Evolutionary conservation across 345 rosid species (phyloP).

Genomic region (Sisymbrium irio): DNA sequence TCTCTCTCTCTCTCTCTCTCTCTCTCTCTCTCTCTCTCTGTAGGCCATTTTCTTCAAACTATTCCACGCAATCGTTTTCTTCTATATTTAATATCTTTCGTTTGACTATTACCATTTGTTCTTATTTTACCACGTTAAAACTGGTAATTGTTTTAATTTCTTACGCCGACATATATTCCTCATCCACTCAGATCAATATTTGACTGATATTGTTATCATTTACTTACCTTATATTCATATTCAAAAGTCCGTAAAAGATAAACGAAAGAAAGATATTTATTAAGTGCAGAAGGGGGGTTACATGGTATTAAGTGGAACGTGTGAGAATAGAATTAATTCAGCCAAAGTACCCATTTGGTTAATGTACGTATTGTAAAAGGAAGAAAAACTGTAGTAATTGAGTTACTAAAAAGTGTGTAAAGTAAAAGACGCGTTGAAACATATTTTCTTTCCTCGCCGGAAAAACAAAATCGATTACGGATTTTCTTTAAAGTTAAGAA

Average conservation of each 20-base stretch:
- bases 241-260: neutral
- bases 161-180: constrained; percentile 15
- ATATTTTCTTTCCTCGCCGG: neutral
- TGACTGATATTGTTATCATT: neutral
- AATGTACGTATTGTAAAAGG: neutral
- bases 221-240: neutral
- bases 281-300: neutral
- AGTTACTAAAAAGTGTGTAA: neutral
- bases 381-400: neutral
- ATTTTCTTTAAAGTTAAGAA: constrained; percentile 39
- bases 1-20: too few species aligned
- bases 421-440: constrained; percentile 19
- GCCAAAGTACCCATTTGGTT: neutral
- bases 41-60: too few species aligned
- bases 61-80: neutral
- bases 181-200: neutral
- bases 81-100: neutral
- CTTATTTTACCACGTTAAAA: neutral
- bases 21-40: too few species aligned
- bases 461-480: constrained; percentile 9
- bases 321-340: neutral
- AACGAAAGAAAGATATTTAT: neutral
- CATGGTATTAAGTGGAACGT: neutral
- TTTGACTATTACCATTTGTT: neutral
- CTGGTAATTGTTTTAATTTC: neutral